Percentiles rank a stretch among this genome's conserved stretches.
These are phyloP conservation scores for Collybia sordida DNA, from an alignment of 768 basidiomycete species.

Conservation along the genomic window DNA sequence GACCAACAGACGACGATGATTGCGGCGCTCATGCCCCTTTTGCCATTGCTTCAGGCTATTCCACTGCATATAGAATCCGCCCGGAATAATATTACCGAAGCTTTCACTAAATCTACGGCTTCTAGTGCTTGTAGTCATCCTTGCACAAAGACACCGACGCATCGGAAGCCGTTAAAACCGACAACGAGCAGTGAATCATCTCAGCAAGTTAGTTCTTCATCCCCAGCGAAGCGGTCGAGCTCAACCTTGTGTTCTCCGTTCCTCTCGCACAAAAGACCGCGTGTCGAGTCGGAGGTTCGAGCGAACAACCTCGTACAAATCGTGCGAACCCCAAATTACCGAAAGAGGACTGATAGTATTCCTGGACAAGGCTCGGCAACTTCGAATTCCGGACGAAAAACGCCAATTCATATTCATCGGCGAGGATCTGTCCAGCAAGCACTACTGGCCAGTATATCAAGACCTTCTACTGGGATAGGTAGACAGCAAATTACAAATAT, in stretches of 20 bases:
- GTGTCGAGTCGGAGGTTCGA: background rate
- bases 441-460: too few species aligned
- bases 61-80: conserved; percentile 55
- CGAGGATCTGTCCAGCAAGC: too few species aligned
- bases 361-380: too few species aligned
- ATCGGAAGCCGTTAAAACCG: background rate
- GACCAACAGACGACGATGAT: conserved; percentile 61
- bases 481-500: too few species aligned
- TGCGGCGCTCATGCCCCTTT: conserved; percentile 52
- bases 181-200: too few species aligned
- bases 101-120: conserved; percentile 17
- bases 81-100: conserved; percentile 31
- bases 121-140: conserved; percentile 5
- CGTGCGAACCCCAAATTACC: too few species aligned
- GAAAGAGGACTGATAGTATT: too few species aligned
- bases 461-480: too few species aligned
- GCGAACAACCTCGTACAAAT: too few species aligned
- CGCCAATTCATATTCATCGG: background rate
- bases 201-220: too few species aligned
- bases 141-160: background rate
- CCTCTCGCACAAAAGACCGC: conserved; percentile 11
- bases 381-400: background rate
- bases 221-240: conserved; percentile 16
- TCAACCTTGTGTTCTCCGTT: conserved; percentile 11
- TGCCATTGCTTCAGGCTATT: conserved; percentile 60